Percentiles rank a stretch among this genome's conserved stretches.
These are phyloP conservation scores for Talaromyces atroroseus DNA, from an alignment of 2,329 filamentous ascomycete species.

Conservation along the genomic window DNA sequence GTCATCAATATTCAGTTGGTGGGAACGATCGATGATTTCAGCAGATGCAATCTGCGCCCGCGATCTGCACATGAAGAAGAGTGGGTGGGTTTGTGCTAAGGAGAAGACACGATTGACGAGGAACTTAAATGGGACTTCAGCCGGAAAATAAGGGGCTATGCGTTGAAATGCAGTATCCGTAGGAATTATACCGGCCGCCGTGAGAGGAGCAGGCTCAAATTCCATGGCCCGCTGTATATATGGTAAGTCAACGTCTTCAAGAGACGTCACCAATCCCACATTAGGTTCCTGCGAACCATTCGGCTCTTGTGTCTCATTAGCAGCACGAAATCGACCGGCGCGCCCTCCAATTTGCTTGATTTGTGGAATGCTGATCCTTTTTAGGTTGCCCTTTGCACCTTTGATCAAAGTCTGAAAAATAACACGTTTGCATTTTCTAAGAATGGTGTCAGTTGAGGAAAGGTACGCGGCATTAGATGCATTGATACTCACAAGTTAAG, in stretches of 20 bases:
- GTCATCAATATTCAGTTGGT: constrained; percentile 64
- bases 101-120: constrained; percentile 71
- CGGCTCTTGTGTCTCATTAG: constrained; percentile 47
- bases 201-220: constrained; percentile 59
- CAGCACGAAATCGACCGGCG: constrained; percentile 78
- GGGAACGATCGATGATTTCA: constrained; percentile 67
- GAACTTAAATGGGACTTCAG: constrained; percentile 74
- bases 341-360: constrained; percentile 93
- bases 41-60: constrained; percentile 61
- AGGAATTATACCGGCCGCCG: constrained; percentile 67
- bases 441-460: constrained; percentile 14
- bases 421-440: constrained; percentile 72
- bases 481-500: constrained; percentile 66
- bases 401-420: constrained; percentile 78
- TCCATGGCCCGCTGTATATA: constrained; percentile 59
- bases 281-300: constrained; percentile 24
- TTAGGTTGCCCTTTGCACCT: constrained; percentile 55
- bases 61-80: constrained; percentile 66
- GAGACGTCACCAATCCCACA: constrained; percentile 70
- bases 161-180: constrained; percentile 65
- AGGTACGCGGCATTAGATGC: background rate
- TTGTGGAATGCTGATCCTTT: constrained; percentile 64
- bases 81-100: constrained; percentile 56
- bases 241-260: constrained; percentile 64
- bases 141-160: constrained; percentile 77